Evolutionary conservation across 1,284 basidiomycete species (phyloP), one percentile per base, ranked within the genome.

Genomic region (Fomitopsis pinicola): DNA sequence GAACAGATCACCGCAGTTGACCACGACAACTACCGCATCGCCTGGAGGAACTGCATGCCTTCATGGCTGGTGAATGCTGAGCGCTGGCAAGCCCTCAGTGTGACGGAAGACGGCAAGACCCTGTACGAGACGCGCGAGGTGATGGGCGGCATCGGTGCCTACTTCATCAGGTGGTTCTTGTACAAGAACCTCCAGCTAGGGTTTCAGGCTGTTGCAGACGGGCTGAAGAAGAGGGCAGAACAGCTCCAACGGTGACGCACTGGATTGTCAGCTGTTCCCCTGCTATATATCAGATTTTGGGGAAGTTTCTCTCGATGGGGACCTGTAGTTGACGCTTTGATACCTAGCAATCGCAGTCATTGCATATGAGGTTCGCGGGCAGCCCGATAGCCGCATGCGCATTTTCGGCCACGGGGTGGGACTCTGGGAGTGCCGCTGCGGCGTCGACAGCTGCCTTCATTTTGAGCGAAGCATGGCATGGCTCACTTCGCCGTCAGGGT

Each of bases 101-200:
- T 78, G 22, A 77, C 77, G 8, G 77, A 75, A 17, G 78, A 75
- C 33, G 85, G 81, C 40, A 80, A 80, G 73, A 86, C 85, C 36
- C 79, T 78, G 57, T 91, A 91, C 67, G 86, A 89, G 71, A 84
- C 81, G 5, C 73, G 80, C n/a, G 85, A 87, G 69, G 82, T 82
- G 36, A 89, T 89, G 62, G 72, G 71, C 12, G 88, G 89, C 0
- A 22, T 80, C 5, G 58, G 83, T 5, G 86, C 86, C 40, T 85
- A 86, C 65, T 4, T 85, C n/a, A 72, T 89, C 59, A 78, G 77
- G 66, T 73, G 77, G 55, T 78, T 84, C 59, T 66, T 83, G 14
- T 71, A 75, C 5, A 62, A 63, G 22, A 78, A 80, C 52, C 69
- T 91, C 62, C 71, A 71, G 35, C 61, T 70, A 58, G 82, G 81